Base-by-base conservation (phyloP, 2,329 filamentous ascomycete species). In the Monosporascus sp. region DNA sequence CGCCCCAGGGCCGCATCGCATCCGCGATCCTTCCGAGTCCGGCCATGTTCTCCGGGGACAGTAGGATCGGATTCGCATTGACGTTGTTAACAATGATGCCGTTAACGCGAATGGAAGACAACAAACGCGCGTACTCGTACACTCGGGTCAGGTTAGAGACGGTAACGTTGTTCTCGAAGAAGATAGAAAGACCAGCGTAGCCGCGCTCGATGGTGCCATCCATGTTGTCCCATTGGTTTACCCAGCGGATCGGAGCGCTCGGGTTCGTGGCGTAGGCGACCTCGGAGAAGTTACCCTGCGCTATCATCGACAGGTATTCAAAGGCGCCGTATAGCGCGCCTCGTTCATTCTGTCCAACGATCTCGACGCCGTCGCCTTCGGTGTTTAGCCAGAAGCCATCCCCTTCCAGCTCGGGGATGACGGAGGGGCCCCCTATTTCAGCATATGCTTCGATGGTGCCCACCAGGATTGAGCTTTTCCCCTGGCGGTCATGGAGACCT, bases 151-250 rank as follows among this genome's bases (percentile, higher is more conserved):
- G 72, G 56, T 88, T 79, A 3, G 79, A 70, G n/a, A 79, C 69
- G 7, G 86, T 73, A 9, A 67, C 64, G 48, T 80, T 83, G 50
- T 82, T 70, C 46, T 73, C 69, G 68, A 88, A 89, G 70, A 88
- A 89, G 52, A 89, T 86, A 1, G 85, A 89, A 0, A 75, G 70
- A 0, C 87, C 86, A 3, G 76, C 86, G 59, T 86, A 89, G 19
- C 86, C 86, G 51, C 86, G 74, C 65, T 89, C 86, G 45, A 89
- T 83, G 41, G 77, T 82, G 14, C 85, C 79, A 54, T 86, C 79
- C 65, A 89, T 72, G 58, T 89, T 88, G 64, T 89, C 85, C 86
- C 86, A 89, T 58, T 89, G 80, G 62, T 89, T 89, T 0, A 82
- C 78, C 86, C 86, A 89, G 58, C 86, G 77, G 43, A 89, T 68